phyloP scores from a whole-genome alignment of 805 yeast species.

The Scheffersomyces spartinae region DNA sequence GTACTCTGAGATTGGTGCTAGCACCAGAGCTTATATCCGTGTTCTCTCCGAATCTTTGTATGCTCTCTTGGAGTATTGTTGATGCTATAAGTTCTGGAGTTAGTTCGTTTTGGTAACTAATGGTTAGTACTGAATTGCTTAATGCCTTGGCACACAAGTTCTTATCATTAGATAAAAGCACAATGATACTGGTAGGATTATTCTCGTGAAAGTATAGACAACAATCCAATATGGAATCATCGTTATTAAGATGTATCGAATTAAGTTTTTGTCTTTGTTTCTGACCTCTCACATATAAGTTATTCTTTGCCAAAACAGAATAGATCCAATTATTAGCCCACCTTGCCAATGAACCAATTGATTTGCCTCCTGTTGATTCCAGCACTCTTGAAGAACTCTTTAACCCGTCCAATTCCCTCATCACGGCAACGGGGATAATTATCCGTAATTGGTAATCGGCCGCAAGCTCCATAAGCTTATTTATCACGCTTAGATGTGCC shows the following conservation, averaged over 20 bases:
- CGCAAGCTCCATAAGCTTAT: conserved; percentile 34
- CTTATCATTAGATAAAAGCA: conserved; percentile 71
- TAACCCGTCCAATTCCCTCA: conserved; percentile 75
- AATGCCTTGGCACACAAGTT: conserved; percentile 74
- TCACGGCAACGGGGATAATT: conserved; percentile 59
- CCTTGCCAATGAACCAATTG: conserved; percentile 51
- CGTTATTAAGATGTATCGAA: no score
- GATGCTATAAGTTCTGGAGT: conserved; percentile 31
- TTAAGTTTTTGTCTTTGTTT: no score
- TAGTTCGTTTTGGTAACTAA: conserved; percentile 38
- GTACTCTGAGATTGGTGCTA: no score
- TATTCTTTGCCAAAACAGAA: conserved; percentile 38
- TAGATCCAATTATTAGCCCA: conserved; percentile 75
- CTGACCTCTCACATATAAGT: conserved; percentile 53
- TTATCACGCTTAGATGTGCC: conserved; percentile 51
- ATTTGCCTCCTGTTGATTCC: conserved; percentile 10
- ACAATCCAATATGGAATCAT: no score
- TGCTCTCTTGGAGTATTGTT: conserved; percentile 25
- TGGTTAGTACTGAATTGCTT: conserved; percentile 52
- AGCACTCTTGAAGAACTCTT: conserved; percentile 31
- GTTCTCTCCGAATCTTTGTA: conserved; percentile 12
- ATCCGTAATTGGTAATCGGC: conserved; percentile 31
- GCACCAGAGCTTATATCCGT: no score
- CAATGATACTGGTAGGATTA: conserved; percentile 27
- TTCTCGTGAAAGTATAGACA: conserved; percentile 48